Base-by-base conservation (phyloP, 768 basidiomycete species). In the Vararia minispora region DNA sequence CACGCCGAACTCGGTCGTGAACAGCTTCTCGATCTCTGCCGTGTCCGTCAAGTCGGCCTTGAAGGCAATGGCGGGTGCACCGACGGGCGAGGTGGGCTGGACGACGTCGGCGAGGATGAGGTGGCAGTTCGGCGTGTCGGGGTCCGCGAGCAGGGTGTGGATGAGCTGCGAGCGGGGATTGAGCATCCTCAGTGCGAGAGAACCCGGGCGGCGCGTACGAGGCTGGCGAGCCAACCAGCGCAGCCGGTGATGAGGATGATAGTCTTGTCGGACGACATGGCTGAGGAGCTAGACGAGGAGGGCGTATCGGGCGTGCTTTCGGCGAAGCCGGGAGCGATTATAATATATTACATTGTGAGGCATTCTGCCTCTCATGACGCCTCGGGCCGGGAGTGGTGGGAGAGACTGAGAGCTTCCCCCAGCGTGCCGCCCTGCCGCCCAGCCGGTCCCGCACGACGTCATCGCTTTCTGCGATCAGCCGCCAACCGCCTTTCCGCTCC, bases 91-190 rank as follows among this genome's bases (percentile, higher is more conserved):
- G 20, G 52, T 59, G 21, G 65, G 66, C 37, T 63, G 56, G 25
- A 62, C 57, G 30, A 74, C 62, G 45, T 75, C 74, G 35, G 60
- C 65, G 23, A 75, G 65, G 41, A 75, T 71, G 33, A 76, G 59
- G 20, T 60, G 58, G 21, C 63, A 52, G 43, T 68, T 50, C 17
- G 63, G 62, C 8, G 57, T 60, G 30, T 42, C 41, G 6, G 53
- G 42, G 39, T 66, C 62, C 27, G 47, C 48, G 1, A 45, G 33
- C 6, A 69, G 45, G 8, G 59, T 59, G 22, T 52, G 48, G 6
- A 58, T 56, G 8, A 69, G 58, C 69, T 68, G n/a, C n/a, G n/a
- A n/a, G 43, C 12, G 12, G 14, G 25, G 26, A 2, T 40, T 4
- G 34, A 14, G 9, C 5, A 35, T 41, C 9, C 35, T 35, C 18